Evolutionary conservation across 371 early-diverging fungal genomes (phyloP).

Genomic region (Mortierella sp.): DNA sequence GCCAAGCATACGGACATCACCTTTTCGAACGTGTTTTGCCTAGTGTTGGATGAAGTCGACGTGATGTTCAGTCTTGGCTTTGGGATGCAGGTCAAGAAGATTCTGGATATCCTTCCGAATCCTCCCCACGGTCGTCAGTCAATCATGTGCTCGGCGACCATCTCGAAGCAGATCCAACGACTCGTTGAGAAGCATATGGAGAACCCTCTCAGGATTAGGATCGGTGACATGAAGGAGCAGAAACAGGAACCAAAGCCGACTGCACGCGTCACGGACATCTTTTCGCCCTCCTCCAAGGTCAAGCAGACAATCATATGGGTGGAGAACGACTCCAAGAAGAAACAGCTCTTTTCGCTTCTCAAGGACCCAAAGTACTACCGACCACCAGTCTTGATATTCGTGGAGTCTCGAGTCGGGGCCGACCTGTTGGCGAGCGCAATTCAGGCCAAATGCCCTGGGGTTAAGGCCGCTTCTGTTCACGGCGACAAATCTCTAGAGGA

Average conservation of each 20-base stretch:
- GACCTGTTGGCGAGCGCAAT: slow-evolving; percentile 67
- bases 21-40: slow-evolving; percentile 64
- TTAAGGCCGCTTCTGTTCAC: slow-evolving; percentile 65
- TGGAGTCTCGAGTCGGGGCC: slow-evolving; percentile 69
- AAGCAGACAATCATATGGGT: slow-evolving; percentile 77
- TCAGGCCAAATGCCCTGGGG: slow-evolving; percentile 57
- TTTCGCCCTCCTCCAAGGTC: slow-evolving; percentile 60
- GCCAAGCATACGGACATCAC: slow-evolving; percentile 60
- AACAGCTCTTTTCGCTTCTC: slow-evolving; percentile 68
- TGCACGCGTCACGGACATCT: slow-evolving; percentile 15
- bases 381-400: slow-evolving; percentile 71
- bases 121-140: slow-evolving; percentile 62
- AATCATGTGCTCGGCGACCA: slow-evolving; percentile 66
- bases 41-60: slow-evolving; percentile 76
- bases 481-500: slow-evolving; percentile 68
- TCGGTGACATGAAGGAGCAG: slow-evolving; percentile 32
- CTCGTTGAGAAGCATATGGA: slow-evolving; percentile 29
- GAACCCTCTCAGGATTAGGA: slow-evolving; percentile 47
- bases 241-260: neutral
- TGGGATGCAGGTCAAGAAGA: slow-evolving; percentile 63
- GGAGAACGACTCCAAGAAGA: slow-evolving; percentile 72
- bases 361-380: slow-evolving; percentile 68
- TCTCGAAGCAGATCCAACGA: slow-evolving; percentile 50
- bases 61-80: slow-evolving; percentile 71
- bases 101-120: slow-evolving; percentile 62